These are phyloP conservation scores for Fusarium neocosmosporiellum DNA, from an alignment of 2,329 filamentous ascomycete genomes.

Conservation along the genomic window DNA sequence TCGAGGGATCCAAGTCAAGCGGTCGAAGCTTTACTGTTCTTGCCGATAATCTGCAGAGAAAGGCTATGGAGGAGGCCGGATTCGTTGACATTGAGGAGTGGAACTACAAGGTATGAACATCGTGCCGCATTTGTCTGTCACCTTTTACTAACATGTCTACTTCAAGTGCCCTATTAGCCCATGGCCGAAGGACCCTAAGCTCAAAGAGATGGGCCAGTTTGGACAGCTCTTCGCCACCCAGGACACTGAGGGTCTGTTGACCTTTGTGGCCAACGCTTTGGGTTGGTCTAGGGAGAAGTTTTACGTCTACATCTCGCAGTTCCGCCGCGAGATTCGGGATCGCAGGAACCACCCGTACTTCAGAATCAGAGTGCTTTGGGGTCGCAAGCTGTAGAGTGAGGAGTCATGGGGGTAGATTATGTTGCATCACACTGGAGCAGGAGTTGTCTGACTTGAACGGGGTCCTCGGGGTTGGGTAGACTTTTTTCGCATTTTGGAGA, in stretches of 20 bases:
- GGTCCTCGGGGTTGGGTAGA: neutral
- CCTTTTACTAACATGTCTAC: neutral
- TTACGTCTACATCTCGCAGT: slow-evolving; percentile 25
- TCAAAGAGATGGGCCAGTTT: slow-evolving; percentile 34
- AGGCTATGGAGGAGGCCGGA: slow-evolving; percentile 17
- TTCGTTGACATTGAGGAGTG: slow-evolving; percentile 32
- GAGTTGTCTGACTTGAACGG: neutral
- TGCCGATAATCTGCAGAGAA: slow-evolving; percentile 21
- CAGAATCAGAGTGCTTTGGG: slow-evolving; percentile 13
- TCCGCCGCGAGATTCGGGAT: slow-evolving; percentile 23
- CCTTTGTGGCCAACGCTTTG: slow-evolving; percentile 29
- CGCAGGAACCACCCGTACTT: slow-evolving; percentile 26
- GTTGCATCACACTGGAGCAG: neutral
- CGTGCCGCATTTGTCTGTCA: accelerated
- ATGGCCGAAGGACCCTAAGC: slow-evolving; percentile 26
- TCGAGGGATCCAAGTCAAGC: slow-evolving; percentile 23
- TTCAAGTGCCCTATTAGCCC: slow-evolving; percentile 23
- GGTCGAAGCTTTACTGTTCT: slow-evolving; percentile 33
- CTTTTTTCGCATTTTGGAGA: neutral
- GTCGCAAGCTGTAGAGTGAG: slow-evolving; percentile 8
- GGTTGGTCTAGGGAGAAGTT: slow-evolving; percentile 27
- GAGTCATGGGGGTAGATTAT: neutral
- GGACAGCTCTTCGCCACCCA: slow-evolving; percentile 31
- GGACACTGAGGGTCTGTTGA: slow-evolving; percentile 30
- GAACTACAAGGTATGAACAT: slow-evolving; percentile 18